These are phyloP conservation scores for Olyra latifolia DNA, from an alignment of 176 grass and related monocot species.

Conservation along the genomic window DNA sequence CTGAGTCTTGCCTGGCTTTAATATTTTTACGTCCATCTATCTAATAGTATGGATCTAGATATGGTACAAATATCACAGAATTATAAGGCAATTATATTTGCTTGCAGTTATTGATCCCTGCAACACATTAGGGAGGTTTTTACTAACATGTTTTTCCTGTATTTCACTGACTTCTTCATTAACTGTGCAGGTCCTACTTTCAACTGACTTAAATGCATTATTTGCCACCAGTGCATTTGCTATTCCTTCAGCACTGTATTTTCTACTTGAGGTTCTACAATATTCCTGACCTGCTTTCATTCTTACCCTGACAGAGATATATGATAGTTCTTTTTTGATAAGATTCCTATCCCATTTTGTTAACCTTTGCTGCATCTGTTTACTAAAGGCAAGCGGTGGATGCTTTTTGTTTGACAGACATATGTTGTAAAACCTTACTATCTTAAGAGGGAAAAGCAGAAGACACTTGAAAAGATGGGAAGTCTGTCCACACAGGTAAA, in stretches of 20 bases:
- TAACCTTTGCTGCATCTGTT: constrained; percentile 18
- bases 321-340: constrained; percentile 18
- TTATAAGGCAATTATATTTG: constrained; percentile 8
- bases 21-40: constrained; percentile 12
- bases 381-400: constrained; percentile 28
- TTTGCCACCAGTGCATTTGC: constrained; percentile 71
- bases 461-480: constrained; percentile 70
- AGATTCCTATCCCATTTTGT: constrained; percentile 21
- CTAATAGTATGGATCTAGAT: constrained; percentile 18
- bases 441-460: constrained; percentile 60
- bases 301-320: constrained; percentile 27
- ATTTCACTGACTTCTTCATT: constrained; percentile 33
- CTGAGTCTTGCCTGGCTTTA: constrained; percentile 5
- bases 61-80: background rate
- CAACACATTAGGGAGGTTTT: constrained; percentile 8
- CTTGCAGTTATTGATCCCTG: constrained; percentile 11
- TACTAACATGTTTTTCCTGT: constrained; percentile 6
- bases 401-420: constrained; percentile 59
- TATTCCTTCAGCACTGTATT: constrained; percentile 95
- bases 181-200: constrained; percentile 79
- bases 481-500: constrained; percentile 72
- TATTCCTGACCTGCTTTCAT: constrained; percentile 20
- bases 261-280: constrained; percentile 80
- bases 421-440: constrained; percentile 89
- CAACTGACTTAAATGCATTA: constrained; percentile 66